These are phyloP conservation scores for Falciphora oryzae DNA, from an alignment of 2,329 filamentous ascomycete species.

Conservation along the genomic window DNA sequence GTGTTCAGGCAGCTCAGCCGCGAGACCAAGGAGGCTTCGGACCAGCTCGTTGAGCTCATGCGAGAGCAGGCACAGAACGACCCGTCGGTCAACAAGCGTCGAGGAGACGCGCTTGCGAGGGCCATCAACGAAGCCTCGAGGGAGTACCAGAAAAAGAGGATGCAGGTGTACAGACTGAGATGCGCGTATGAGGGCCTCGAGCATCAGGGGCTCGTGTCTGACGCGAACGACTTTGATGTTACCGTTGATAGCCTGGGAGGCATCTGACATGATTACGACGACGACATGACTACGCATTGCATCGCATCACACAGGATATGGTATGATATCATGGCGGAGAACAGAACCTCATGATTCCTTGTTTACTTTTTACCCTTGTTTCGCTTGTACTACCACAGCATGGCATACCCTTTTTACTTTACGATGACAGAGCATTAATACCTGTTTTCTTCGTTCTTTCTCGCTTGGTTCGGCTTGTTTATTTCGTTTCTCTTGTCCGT, in stretches of 20 bases:
- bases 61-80: background rate
- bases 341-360: background rate
- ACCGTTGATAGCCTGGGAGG: constrained; percentile 2
- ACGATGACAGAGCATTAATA: background rate
- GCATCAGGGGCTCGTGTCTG: background rate
- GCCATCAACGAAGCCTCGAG: background rate
- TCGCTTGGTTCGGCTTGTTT: constrained; percentile 3
- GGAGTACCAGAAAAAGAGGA: background rate
- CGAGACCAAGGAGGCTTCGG: background rate
- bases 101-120: background rate
- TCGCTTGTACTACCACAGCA: background rate
- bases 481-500: background rate
- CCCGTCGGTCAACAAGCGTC: background rate
- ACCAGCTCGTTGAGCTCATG: background rate
- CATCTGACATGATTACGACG: background rate
- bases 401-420: background rate
- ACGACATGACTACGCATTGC: background rate
- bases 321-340: background rate
- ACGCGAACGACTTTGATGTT: background rate
- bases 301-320: background rate
- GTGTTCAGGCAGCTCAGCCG: background rate
- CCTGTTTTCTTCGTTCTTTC: background rate
- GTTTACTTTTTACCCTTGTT: background rate
- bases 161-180: background rate
- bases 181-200: background rate